Base-by-base conservation (phyloP, 2,329 filamentous ascomycete genomes). In the Aspergillus latus region DNA sequence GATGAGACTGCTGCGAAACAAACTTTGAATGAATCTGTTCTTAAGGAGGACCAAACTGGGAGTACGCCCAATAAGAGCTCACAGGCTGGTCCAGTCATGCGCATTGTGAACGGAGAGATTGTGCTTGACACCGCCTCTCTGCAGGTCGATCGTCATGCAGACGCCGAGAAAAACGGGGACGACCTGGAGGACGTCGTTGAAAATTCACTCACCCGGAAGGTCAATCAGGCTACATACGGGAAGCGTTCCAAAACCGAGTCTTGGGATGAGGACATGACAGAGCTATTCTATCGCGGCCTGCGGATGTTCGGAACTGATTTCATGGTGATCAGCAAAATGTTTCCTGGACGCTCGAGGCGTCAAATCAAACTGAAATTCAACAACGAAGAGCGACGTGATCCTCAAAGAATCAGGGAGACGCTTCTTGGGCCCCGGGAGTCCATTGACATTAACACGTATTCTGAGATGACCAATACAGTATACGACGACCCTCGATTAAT, bases 231-330 rank as follows among this genome's bases (percentile, higher is more conserved):
- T 11, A 74, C 75, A 56, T 80, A 73, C 67, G 80, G 71, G 58
- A 80, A 72, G 71, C 70, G 80, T 64, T 73, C 80, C 67, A 82
- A 82, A 60, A 75, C 73, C 7, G 78, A 81, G 58, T 74, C 75
- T 0, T 88, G 85, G 85, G 79, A 78, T 49, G 78, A 80, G 50
- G 79, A 84, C 11, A 72, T 80, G 60, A 87, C 84, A 0, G 81
- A 86, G 42, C 66, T 80, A 9, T 88, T 88, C 67, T 88, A 87
- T 66, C 77, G 84, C 45, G 84, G 82, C 1, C 73, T 88, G 11
- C 76, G 78, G 16, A 84, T 83, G 75, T 87, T 86, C 63, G 85
- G 85, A 36, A 87, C 84, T 0, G 84, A 88, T 65, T 88, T 88
- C 62, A 79, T 80, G 71, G 82, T 86, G 70, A 85, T 87, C 61